Conservation (phyloP, 2,329 filamentous ascomycete species). For the Pseudocercospora musae region DNA sequence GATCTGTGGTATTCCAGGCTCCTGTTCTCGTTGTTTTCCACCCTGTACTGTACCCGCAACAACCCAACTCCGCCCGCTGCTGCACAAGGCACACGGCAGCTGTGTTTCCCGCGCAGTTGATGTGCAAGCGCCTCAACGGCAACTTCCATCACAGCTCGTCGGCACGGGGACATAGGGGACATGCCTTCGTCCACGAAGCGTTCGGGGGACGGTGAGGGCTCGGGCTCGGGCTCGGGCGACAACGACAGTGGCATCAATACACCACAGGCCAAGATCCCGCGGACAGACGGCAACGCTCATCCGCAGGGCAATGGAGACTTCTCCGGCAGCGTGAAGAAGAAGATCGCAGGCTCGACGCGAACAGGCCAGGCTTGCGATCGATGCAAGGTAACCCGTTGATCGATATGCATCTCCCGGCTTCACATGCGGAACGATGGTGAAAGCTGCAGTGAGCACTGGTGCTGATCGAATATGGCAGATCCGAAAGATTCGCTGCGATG, state of each 20-base stretch:
- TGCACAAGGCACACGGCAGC: not conserved
- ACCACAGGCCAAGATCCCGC: slow-evolving; percentile 8
- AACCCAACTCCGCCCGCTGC: not conserved
- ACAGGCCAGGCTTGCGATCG: slow-evolving; percentile 86
- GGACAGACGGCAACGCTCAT: slow-evolving; percentile 4
- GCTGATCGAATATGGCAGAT: slow-evolving; percentile 48
- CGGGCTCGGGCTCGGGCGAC: slow-evolving; percentile 14
- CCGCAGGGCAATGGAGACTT: slow-evolving; percentile 9
- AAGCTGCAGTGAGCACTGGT: not conserved
- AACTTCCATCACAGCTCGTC: slow-evolving; percentile 21
- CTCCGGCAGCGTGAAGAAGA: slow-evolving; percentile 29
- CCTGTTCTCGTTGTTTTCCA: not conserved
- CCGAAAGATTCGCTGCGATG: slow-evolving; percentile 85
- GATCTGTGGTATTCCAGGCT: not conserved
- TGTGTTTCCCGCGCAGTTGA: not conserved
- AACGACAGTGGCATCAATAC: slow-evolving; percentile 6
- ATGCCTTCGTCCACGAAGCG: slow-evolving; percentile 25
- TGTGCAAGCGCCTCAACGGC: slow-evolving; percentile 14
- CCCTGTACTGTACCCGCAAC: not conserved
- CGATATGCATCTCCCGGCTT: not conserved
- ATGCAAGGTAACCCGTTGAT: slow-evolving; percentile 62
- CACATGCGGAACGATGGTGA: not conserved
- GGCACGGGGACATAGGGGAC: slow-evolving; percentile 9
- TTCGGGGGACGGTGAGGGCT: slow-evolving; percentile 23
- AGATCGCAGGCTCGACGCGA: slow-evolving; percentile 54